phyloP scores from a whole-genome alignment of 2,329 filamentous ascomycete species.

The Talaromyces sp. region DNA sequence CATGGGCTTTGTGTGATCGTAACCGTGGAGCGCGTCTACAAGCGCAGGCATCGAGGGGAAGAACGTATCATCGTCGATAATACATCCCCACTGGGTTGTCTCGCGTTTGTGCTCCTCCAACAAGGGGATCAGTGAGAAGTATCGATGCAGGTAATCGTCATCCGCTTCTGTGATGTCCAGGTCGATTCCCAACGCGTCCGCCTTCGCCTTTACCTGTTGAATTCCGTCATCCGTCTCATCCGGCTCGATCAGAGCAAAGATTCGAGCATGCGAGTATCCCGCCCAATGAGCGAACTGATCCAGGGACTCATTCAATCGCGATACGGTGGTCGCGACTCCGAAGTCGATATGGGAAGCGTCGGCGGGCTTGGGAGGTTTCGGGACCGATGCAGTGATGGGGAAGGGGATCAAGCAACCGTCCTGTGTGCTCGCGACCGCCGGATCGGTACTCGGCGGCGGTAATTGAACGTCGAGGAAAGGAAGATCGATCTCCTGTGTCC shows the following conservation, averaged over 20 bases:
- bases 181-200: constrained; percentile 45
- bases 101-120: constrained; percentile 50
- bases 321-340: constrained; percentile 58
- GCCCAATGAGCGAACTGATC: constrained; percentile 61
- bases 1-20: constrained; percentile 53
- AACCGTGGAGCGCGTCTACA: constrained; percentile 49
- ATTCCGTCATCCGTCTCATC: constrained; percentile 24
- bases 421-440: constrained; percentile 17
- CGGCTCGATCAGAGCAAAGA: constrained; percentile 57
- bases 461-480: constrained; percentile 27
- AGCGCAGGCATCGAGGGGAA: constrained; percentile 60
- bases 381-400: constrained; percentile 53
- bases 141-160: constrained; percentile 51
- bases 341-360: constrained; percentile 59
- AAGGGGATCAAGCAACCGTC: constrained; percentile 46
- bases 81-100: constrained; percentile 57
- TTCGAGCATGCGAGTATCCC: constrained; percentile 52
- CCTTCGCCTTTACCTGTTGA: constrained; percentile 36
- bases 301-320: constrained; percentile 55
- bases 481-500: constrained; percentile 30
- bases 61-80: constrained; percentile 68
- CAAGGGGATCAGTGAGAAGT: constrained; percentile 59
- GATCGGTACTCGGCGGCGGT: neutral
- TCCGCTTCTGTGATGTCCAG: constrained; percentile 39
- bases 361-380: constrained; percentile 44